Evolutionary conservation across 441 rosid species (phyloP).

Genomic region (Adansonia gregorii): DNA sequence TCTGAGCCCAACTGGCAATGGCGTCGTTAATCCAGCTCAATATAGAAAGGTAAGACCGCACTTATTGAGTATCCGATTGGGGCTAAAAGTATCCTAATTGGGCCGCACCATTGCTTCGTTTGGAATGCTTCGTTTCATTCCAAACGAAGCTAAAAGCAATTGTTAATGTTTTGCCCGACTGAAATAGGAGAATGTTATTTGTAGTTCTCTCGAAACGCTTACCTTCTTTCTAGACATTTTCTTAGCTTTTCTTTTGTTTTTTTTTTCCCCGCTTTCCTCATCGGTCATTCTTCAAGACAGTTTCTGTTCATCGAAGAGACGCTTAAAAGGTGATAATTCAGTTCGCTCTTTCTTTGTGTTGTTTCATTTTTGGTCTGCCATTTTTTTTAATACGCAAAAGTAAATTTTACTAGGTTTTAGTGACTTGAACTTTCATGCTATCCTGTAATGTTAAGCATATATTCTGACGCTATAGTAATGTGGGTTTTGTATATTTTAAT

Average conservation of each 20-base stretch:
- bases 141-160: too few relatives aligned
- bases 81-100: too few relatives aligned
- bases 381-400: background rate
- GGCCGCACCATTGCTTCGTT: too few relatives aligned
- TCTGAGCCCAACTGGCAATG: background rate
- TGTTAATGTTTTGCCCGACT: too few relatives aligned
- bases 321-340: background rate
- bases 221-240: too few relatives aligned
- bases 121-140: too few relatives aligned
- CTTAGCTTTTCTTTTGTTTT: too few relatives aligned
- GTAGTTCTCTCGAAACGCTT: too few relatives aligned
- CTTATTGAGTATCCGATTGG: too few relatives aligned
- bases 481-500: slow-evolving; percentile 12
- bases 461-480: background rate
- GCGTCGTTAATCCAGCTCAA: background rate
- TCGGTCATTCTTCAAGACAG: background rate
- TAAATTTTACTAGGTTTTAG: too few relatives aligned
- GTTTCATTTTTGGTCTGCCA: background rate
- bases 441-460: background rate
- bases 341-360: background rate
- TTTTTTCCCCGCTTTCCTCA: background rate
- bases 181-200: too few relatives aligned
- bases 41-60: background rate
- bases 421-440: background rate
- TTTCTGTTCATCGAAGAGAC: background rate